Percentiles rank a stretch among this genome's conserved stretches.
Conservation (phyloP, 1,139 yeast species). For the Blastobotrys elegans region DNA sequence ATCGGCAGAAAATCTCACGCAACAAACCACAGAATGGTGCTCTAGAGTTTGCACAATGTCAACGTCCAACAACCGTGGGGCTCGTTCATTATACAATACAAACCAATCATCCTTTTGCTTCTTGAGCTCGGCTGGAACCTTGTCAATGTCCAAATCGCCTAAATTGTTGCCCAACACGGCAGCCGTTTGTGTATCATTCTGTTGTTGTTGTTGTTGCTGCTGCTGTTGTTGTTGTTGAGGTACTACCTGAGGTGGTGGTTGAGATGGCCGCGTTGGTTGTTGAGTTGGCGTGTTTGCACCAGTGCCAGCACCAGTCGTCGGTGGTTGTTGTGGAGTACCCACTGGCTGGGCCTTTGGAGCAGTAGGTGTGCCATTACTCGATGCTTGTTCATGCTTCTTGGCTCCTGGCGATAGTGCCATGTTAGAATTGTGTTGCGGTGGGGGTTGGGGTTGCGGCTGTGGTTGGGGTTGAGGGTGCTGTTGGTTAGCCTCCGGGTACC, state of each 20-base stretch:
- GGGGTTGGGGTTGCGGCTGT: conserved; percentile 16
- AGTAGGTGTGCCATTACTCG: conserved; percentile 25
- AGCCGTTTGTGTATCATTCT: conserved; percentile 16
- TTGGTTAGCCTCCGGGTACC: conserved; percentile 2
- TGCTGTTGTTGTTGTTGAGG: conserved; percentile 9
- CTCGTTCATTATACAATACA: conserved; percentile 85
- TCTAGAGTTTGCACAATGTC: conserved; percentile 86
- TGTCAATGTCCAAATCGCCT: conserved; percentile 73
- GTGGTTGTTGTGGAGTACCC: neutral
- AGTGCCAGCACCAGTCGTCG: conserved; percentile 9
- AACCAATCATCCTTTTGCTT: conserved; percentile 85
- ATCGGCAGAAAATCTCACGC: conserved; percentile 88
- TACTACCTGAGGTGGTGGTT: too few species aligned
- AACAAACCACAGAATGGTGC: conserved; percentile 92
- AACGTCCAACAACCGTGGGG: conserved; percentile 70
- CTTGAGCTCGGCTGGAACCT: conserved; percentile 73
- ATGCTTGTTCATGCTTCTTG: conserved; percentile 19
- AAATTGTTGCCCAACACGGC: conserved; percentile 48
- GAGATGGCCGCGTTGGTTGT: conserved; percentile 17
- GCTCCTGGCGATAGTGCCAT: conserved; percentile 19
- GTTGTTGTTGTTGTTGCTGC: conserved; percentile 5
- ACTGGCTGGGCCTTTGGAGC: conserved; percentile 22
- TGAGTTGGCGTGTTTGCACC: conserved; percentile 15
- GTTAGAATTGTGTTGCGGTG: conserved; percentile 7
- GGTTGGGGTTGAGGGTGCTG: conserved; percentile 11